Evolutionary conservation across 1,284 basidiomycete species (phyloP).

Genomic region (Bondarzewia mesenterica): DNA sequence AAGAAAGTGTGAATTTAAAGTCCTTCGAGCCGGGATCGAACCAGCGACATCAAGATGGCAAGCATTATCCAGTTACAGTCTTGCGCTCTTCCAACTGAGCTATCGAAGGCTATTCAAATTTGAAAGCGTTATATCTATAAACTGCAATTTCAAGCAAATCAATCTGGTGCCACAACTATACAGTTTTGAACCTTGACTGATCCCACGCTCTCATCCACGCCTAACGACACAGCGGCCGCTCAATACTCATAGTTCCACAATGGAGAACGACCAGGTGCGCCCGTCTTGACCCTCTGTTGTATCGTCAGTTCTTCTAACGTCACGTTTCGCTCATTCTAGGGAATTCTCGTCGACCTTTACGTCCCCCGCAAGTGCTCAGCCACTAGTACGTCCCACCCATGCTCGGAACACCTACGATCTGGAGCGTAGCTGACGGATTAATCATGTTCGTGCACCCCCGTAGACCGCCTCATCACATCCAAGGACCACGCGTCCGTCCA

Average conservation of each 20-base stretch:
- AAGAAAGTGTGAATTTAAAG: neutral
- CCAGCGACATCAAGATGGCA: neutral
- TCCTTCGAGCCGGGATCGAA: constrained; percentile 3
- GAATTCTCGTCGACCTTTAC: constrained; percentile 99
- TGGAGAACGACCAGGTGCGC: constrained; percentile 13
- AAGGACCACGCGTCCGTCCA: constrained; percentile 99
- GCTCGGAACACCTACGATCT: neutral
- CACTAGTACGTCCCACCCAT: constrained; percentile 60
- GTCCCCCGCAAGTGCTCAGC: constrained; percentile 99
- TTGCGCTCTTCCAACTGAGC: constrained; percentile 6
- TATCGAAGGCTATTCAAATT: neutral
- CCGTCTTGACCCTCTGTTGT: neutral
- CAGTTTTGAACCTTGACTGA: constrained; percentile 3
- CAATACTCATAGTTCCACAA: constrained; percentile 4
- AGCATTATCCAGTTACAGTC: constrained; percentile 1
- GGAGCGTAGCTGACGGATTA: neutral
- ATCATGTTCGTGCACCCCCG: constrained; percentile 7
- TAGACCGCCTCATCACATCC: constrained; percentile 93
- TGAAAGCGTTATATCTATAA: neutral
- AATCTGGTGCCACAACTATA: constrained; percentile 5
- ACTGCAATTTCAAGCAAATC: neutral
- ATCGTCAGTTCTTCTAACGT: neutral
- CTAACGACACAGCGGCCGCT: neutral
- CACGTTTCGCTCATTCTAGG: constrained; percentile 39
- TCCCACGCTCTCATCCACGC: constrained; percentile 6